phyloP scores from a whole-genome alignment of 2,329 filamentous ascomycete genomes.

The Claviceps lovelessii region DNA sequence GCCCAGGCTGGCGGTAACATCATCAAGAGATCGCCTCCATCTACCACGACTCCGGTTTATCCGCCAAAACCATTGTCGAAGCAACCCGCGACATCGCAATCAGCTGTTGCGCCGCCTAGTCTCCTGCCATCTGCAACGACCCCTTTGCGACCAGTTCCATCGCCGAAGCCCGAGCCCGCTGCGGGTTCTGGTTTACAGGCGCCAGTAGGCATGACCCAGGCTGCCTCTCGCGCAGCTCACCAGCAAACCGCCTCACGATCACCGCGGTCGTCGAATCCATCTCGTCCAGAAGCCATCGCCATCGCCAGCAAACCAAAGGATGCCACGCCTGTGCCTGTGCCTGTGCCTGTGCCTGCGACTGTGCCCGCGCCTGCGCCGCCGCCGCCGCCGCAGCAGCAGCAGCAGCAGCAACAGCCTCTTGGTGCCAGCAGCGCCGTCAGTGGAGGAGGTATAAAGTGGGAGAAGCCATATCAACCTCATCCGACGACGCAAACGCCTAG shows the following conservation, averaged over 20 bases:
- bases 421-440: not conserved
- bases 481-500: slow-evolving; percentile 10
- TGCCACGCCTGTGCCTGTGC: slow-evolving; percentile 7
- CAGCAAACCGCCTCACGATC: slow-evolving; percentile 18
- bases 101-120: slow-evolving; percentile 15
- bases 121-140: slow-evolving; percentile 16
- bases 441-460: slow-evolving; percentile 23
- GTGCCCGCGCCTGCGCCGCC: not conserved
- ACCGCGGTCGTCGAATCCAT: slow-evolving; percentile 18
- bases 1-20: slow-evolving; percentile 7
- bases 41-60: slow-evolving; percentile 20
- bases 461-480: slow-evolving; percentile 27
- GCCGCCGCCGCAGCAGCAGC: not conserved
- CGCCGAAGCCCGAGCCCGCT: slow-evolving; percentile 17
- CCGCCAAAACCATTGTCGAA: slow-evolving; percentile 20
- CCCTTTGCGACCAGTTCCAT: slow-evolving; percentile 15
- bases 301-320: slow-evolving; percentile 17
- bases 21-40: slow-evolving; percentile 14
- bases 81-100: slow-evolving; percentile 7
- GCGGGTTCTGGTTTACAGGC: slow-evolving; percentile 23
- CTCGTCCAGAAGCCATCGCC: slow-evolving; percentile 17
- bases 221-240: slow-evolving; percentile 17
- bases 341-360: slow-evolving; percentile 5
- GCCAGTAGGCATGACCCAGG: slow-evolving; percentile 19
- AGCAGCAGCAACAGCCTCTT: not conserved